Base-by-base conservation (phyloP, 257 asterid genomes). In the Pogostemon cablin region DNA sequence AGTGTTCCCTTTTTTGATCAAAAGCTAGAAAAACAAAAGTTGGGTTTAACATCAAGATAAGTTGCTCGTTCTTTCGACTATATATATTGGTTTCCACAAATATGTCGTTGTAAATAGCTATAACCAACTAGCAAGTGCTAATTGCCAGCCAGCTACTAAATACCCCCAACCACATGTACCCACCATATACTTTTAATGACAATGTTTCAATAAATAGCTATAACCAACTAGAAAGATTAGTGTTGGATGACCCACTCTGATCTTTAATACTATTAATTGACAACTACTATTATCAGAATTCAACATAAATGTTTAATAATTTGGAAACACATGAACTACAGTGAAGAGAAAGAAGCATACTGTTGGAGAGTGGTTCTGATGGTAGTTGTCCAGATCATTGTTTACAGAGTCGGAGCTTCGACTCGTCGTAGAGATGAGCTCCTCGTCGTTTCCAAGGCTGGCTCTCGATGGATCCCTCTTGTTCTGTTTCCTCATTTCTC, bases 401-500 rank as follows among this genome's bases (percentile, higher is more conserved):
- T 68, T 73, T 53, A 55, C 72, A 1, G 77, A 63, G 72, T 64
- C 74, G 9, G 81, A 62, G 74, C 65, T 81, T 44, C 42, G 46
- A 7, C 83, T 57, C 8, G 70, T 38, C 4, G 86, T 47, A 4
- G 84, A 59, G 32, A 73, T 66, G 75, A 86, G 80, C 53, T 86
- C 89, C 44, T 86, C 88, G 60, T 86, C 91, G 53, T 84, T 83
- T 55, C 91, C 91, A 10, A 83, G 60, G 68, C 91, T 86, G 42
- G 87, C 89, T 47, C 86, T 73, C 0, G 89, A 83, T 3, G 81
- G 82, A 15, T 86, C 88, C 83, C 85, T 77, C 83, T 86, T 86
- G 83, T 83, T 80, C 60, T 86, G 89, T 53, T 84, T 86, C 71
- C 91, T 73, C 87, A 79, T 83, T 75, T 86, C 88, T 75, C 91